These are phyloP conservation scores for Pichia nakasei DNA, from an alignment of 805 yeast genomes.

Conservation along the genomic window DNA sequence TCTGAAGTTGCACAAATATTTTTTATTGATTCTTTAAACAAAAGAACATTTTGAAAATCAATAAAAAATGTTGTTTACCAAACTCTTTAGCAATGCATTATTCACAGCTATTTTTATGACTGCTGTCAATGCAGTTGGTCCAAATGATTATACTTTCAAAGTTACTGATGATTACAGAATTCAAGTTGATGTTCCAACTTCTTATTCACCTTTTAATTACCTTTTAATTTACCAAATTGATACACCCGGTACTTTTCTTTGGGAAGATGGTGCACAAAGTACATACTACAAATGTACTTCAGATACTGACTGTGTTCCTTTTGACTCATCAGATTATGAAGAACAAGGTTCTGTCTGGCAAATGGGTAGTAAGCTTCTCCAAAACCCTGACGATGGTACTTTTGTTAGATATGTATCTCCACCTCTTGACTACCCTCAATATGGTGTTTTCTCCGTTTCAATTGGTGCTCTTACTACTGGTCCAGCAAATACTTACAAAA, in stretches of 20 bases:
- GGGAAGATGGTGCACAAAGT: slow-evolving; percentile 5
- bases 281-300: slow-evolving; percentile 4
- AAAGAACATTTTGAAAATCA: neutral
- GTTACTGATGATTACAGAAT: slow-evolving; percentile 4
- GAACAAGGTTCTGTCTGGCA: slow-evolving; percentile 6
- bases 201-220: slow-evolving; percentile 2
- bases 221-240: slow-evolving; percentile 4
- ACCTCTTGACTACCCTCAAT: slow-evolving; percentile 4
- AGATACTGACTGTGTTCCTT: slow-evolving; percentile 4
- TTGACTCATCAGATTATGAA: slow-evolving; percentile 1
- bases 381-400: slow-evolving; percentile 1
- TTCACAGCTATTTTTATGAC: neutral
- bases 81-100: neutral
- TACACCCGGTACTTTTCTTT: neutral
- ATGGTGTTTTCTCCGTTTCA: slow-evolving; percentile 5
- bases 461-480: neutral
- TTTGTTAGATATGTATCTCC: slow-evolving; percentile 10
- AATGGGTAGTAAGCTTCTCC: slow-evolving; percentile 3
- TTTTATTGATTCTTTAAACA: neutral
- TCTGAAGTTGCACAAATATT: too few species aligned
- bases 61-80: neutral
- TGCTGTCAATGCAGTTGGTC: neutral
- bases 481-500: neutral
- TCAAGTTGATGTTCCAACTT: slow-evolving; percentile 11
- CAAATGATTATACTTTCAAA: neutral